Base-by-base conservation (phyloP, 257 asterid genomes). In the Salvia hispanica region DNA sequence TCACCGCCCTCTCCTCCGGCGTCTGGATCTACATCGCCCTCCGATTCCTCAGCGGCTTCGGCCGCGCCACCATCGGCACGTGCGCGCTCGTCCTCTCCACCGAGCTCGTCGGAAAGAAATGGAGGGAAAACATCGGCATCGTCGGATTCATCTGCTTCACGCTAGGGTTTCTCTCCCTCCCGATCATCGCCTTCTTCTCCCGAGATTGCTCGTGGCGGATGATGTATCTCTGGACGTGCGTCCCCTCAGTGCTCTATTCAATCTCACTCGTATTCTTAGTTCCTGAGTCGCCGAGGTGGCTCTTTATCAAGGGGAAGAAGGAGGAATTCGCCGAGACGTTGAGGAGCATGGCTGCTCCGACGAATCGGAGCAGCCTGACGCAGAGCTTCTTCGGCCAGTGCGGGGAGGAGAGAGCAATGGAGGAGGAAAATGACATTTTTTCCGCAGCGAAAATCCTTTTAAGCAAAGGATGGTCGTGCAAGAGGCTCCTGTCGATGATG, bases 251-350 rank as follows among this genome's bases (percentile, higher is more conserved):
- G 9, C 0, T 86, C 0, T 83, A 86, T 68, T 69, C 88, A 0
- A 0, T 83, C 1, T 2, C 79, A 0, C 61, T 85, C 1, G 33
- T 66, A 16, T 63, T 79, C 9, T 48, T 78, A 0, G 95, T 76
- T 0, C 64, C 69, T 0, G 96, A 91, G 39, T 88, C 96, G 0
- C 97, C 97, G 0, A 78, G 96, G 36, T 91, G 96, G 97, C 88
- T 91, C 6, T 84, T 70, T 64, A 67, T 88, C 45, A 82, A 74
- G 36, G 96, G 96, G 1, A 28, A 81, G 1, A 85, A 78, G 14
- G 71, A 76, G 1, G 92, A 88, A 64, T 82, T 83, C 21, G 78
- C 75, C 0, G 74, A 78, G 11, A 85, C 88, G 0, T 54, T 91
- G 15, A 67, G 79, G 48, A 79, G 80, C 69, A 69, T 85, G 0